Conservation (phyloP, 1,139 yeast species). For the Nakaseomyces bracarensis region DNA sequence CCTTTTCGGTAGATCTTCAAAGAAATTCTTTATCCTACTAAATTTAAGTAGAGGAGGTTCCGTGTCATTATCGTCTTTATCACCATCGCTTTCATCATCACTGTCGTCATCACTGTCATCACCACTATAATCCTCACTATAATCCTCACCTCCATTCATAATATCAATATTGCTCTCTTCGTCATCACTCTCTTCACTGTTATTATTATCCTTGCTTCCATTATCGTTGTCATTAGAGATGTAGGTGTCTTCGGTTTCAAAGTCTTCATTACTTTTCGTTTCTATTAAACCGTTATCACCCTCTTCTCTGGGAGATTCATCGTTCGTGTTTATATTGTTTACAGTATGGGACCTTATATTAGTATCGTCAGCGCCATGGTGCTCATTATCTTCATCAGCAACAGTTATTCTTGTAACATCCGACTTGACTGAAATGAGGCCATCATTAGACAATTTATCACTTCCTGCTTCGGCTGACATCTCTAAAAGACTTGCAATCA, state of each 20-base stretch:
- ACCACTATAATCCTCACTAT: conserved; percentile 6
- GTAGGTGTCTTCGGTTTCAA: too few species aligned
- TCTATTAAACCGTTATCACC: background rate
- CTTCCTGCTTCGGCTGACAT: too few species aligned
- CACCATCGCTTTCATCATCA: conserved; percentile 33
- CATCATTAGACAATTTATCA: too few species aligned
- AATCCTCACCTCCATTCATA: conserved; percentile 7
- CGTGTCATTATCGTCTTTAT: conserved; percentile 42
- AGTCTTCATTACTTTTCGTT: background rate
- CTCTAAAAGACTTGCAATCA: too few species aligned
- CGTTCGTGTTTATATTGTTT: too few species aligned
- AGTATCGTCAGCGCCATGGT: background rate
- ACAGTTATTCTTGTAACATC: background rate
- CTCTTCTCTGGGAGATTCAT: background rate
- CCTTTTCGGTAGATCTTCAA: conserved; percentile 34
- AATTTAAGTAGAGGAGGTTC: conserved; percentile 74
- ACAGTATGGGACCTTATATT: too few species aligned
- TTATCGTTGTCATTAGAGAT: background rate
- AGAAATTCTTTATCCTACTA: conserved; percentile 56
- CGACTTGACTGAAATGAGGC: too few species aligned
- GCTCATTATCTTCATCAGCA: background rate
- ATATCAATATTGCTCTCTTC: background rate
- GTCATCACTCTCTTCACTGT: background rate
- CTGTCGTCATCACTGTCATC: conserved; percentile 28
- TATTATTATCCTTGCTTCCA: background rate